Conservation (phyloP, 2,329 filamentous ascomycete genomes). For the Pezizomycotina sp. region DNA sequence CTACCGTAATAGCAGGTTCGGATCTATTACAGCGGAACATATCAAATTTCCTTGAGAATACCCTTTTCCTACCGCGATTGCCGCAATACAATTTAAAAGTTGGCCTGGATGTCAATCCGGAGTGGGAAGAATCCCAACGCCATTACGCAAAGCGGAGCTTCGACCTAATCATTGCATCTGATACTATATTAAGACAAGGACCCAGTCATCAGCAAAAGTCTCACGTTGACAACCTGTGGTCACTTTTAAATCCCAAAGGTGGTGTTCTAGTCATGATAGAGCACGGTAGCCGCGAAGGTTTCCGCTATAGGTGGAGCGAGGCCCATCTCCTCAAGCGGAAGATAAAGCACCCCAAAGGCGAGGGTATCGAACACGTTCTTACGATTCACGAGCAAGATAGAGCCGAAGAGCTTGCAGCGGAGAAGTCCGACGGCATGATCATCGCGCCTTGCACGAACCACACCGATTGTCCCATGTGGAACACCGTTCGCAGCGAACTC, state of each 20-base stretch:
- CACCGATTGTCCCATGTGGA: conserved; percentile 73
- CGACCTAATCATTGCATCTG: conserved; percentile 79
- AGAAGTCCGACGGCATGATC: conserved; percentile 44
- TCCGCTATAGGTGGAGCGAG: no score
- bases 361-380: no score
- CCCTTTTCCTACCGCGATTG: conserved; percentile 79
- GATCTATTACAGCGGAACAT: conserved; percentile 58
- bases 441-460: conserved; percentile 79
- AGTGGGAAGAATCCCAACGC: conserved; percentile 37
- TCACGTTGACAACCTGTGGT: conserved; percentile 78
- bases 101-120: no score
- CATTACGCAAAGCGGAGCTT: conserved; percentile 56
- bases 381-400: conserved; percentile 28
- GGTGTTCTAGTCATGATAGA: conserved; percentile 77
- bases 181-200: conserved; percentile 59
- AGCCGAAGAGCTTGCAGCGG: conserved; percentile 29
- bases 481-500: no score
- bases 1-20: conserved; percentile 65
- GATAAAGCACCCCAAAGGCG: no score
- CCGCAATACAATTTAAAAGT: no score
- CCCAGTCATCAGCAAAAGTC: conserved; percentile 63
- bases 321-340: no score
- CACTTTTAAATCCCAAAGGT: conserved; percentile 62
- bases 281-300: conserved; percentile 79
- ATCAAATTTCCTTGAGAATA: conserved; percentile 65